Evolutionary conservation across 2,329 filamentous ascomycete species (phyloP), one percentile per base, ranked within the genome.

Genomic region (Xylaria polymorpha): DNA sequence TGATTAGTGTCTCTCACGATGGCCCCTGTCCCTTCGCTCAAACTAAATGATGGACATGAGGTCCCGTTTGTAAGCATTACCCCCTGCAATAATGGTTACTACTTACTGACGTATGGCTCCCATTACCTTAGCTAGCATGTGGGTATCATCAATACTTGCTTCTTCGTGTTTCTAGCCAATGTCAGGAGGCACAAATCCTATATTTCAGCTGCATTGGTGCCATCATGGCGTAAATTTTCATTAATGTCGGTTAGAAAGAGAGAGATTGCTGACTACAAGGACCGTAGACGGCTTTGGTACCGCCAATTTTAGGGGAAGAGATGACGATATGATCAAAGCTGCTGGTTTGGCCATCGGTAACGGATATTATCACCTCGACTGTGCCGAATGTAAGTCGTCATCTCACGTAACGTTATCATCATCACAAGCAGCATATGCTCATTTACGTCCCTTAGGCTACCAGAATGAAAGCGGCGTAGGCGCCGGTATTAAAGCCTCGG

Each of bases 311-410:
- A 92, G 87, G 77, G 86, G 84, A 64, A 81, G 90, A 48, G 89
- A 93, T 73, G 80, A 88, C 66, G 82, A 84, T 12, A 79, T 85
- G 61, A 76, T 85, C 59, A 79, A 83, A 37, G 73, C 80, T 62
- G 83, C 84, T 61, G 87, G 90, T 67, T 84, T 81, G 66, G 91
- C 92, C 43, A 90, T 93, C 73, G 84, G 86, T 55, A 78, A 87
- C 8, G 91, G 90, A 44, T 94, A 89, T 77, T 84, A 85, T 64
- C 91, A 93, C 75, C 84, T 94, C 3, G 92, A 94, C 78, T 88
- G 91, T 57, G 92, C 92, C 15, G 89, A 94, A 81, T 80, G 88
- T 89, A 76, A 48, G 79, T 1, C 9, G 4, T 8, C 18, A n/a
- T 20, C 18, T 22, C 18, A 56, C 29, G 9, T 20, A 39, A 37